These are phyloP conservation scores for Hymenoscyphus fraxineus DNA, from an alignment of 2,329 filamentous ascomycete species.

Conservation along the genomic window DNA sequence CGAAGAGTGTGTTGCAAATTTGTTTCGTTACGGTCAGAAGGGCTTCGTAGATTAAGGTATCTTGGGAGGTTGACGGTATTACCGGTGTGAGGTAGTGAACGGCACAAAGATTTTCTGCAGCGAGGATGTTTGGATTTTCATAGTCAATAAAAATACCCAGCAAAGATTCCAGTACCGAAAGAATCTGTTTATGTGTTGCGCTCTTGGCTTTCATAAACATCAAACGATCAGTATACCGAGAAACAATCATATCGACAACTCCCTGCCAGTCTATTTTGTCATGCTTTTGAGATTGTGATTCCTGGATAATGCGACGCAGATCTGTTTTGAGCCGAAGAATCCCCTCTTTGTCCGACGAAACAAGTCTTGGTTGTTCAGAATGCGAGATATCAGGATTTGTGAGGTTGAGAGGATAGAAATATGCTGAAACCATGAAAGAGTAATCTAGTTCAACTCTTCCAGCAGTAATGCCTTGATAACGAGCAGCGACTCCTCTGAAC, in stretches of 20 bases:
- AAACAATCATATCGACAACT: constrained; percentile 61
- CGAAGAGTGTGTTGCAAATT: constrained; percentile 39
- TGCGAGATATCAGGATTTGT: constrained; percentile 26
- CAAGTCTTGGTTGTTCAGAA: constrained; percentile 25
- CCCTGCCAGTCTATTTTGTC: constrained; percentile 54
- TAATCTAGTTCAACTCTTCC: constrained; percentile 31
- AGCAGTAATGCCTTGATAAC: constrained; percentile 44
- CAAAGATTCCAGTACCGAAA: constrained; percentile 40
- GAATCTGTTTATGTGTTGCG: constrained; percentile 25
- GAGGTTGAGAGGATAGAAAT: constrained; percentile 30
- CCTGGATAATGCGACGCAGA: constrained; percentile 39
- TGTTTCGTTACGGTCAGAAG: constrained; percentile 38
- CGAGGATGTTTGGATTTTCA: constrained; percentile 34
- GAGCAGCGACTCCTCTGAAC: constrained; percentile 38
- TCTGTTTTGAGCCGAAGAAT: constrained; percentile 41
- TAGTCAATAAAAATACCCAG: constrained; percentile 46
- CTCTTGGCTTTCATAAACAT: constrained; percentile 20
- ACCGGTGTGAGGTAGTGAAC: constrained; percentile 42
- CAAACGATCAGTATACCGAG: constrained; percentile 57
- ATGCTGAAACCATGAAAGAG: constrained; percentile 32
- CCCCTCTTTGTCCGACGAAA: constrained; percentile 7
- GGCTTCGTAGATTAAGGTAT: constrained; percentile 44
- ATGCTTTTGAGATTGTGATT: constrained; percentile 22
- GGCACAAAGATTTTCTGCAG: constrained; percentile 45
- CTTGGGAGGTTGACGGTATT: constrained; percentile 38